phyloP scores from a whole-genome alignment of 2,329 filamentous ascomycete genomes.

The Dryadomyces quercus-mongolicae region DNA sequence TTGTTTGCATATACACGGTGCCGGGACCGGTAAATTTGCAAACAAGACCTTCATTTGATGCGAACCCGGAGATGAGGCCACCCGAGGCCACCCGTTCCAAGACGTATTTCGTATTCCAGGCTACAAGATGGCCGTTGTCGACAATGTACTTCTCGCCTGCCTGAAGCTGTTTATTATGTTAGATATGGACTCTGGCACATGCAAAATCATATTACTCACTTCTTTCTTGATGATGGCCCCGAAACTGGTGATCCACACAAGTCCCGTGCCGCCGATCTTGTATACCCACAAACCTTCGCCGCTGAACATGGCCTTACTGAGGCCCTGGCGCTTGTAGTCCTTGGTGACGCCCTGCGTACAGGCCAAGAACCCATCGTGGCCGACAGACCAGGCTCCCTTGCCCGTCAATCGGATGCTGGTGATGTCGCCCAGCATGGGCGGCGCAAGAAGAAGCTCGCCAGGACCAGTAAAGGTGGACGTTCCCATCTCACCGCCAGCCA shows the following conservation, averaged over 20 bases:
- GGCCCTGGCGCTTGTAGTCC: conserved; percentile 73
- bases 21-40: conserved; percentile 92
- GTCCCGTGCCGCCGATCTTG: conserved; percentile 66
- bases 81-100: conserved; percentile 84
- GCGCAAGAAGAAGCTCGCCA: conserved; percentile 78
- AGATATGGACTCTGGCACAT: no score
- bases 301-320: conserved; percentile 86
- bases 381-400: conserved; percentile 68
- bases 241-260: conserved; percentile 86
- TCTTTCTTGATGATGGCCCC: conserved; percentile 93
- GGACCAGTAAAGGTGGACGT: conserved; percentile 77
- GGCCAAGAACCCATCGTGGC: conserved; percentile 76
- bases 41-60: conserved; percentile 75
- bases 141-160: conserved; percentile 81
- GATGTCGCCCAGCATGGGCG: conserved; percentile 71
- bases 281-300: conserved; percentile 89
- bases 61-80: conserved; percentile 79
- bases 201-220: conserved; percentile 37
- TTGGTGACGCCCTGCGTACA: conserved; percentile 79
- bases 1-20: conserved; percentile 83
- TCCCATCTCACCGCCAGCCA: conserved; percentile 68
- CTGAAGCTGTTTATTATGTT: conserved; percentile 27
- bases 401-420: conserved; percentile 65
- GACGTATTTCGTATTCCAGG: conserved; percentile 92
- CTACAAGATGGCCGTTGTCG: conserved; percentile 86